Evolutionary conservation across 192 early-diverging fungal species (phyloP).

Genomic region (Fimicolochytrium jonesii): DNA sequence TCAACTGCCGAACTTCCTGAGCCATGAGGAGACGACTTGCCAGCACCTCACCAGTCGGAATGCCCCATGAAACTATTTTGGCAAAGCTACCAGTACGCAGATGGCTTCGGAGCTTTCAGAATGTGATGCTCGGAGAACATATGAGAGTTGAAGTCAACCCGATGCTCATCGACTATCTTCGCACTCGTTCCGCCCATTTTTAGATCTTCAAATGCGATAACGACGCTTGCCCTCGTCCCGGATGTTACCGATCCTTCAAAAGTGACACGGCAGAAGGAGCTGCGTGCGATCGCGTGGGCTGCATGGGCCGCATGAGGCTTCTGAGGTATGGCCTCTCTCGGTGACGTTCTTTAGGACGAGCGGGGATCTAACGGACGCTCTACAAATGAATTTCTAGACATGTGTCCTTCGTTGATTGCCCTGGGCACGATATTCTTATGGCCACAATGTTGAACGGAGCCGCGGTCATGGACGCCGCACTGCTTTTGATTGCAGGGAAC

Average conservation of each 20-base stretch:
- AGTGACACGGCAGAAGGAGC: conserved; percentile 81
- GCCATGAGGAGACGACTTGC: not conserved
- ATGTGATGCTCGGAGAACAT: too few relatives aligned
- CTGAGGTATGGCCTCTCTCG: conserved; percentile 65
- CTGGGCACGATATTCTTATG: conserved; percentile 99
- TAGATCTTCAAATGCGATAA: conserved; percentile 97
- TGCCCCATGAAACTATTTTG: too few relatives aligned
- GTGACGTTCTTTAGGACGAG: too few relatives aligned
- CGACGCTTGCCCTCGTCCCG: conserved; percentile 88
- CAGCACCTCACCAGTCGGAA: conserved; percentile 8
- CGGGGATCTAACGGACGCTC: too few relatives aligned
- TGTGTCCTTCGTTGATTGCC: conserved; percentile 98
- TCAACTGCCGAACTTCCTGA: too few relatives aligned
- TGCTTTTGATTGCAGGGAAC: conserved; percentile 96
- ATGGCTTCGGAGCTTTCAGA: not conserved
- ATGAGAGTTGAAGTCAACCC: too few relatives aligned
- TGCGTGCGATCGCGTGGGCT: conserved; percentile 82
- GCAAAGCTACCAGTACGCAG: not conserved
- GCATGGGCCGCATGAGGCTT: conserved; percentile 81
- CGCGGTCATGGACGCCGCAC: conserved; percentile 98
- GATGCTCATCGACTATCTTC: too few relatives aligned
- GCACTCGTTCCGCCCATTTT: too few relatives aligned
- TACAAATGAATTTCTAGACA: too few relatives aligned
- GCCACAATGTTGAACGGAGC: conserved; percentile 96
- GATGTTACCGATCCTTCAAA: conserved; percentile 87